phyloP scores from a whole-genome alignment of 106 monocot genomes.

The Dendrobium huoshanense region DNA sequence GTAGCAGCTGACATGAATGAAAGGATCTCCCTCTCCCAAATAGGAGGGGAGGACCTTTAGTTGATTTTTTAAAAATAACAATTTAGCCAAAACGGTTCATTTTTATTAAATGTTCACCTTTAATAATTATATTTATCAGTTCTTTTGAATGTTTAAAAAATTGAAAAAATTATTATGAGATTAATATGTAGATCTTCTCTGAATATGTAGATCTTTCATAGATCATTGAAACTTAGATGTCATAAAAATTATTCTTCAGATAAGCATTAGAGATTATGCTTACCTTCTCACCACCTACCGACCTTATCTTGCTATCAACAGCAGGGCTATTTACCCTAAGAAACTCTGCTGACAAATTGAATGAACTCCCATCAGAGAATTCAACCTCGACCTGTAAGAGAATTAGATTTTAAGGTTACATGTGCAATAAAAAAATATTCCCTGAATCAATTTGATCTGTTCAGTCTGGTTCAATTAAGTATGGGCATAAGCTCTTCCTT shows the following conservation, averaged over 20 bases:
- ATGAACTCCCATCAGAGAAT: conserved; percentile 67
- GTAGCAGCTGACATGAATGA: no score
- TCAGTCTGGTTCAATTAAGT: background rate
- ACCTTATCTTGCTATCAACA: conserved; percentile 84
- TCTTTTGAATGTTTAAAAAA: background rate
- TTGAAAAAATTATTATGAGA: background rate
- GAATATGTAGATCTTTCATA: background rate
- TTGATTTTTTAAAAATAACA: no score
- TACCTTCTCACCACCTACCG: conserved; percentile 87
- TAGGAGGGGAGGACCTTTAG: no score
- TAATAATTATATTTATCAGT: no score
- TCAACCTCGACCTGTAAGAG: conserved; percentile 63
- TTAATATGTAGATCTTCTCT: background rate
- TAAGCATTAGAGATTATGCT: background rate
- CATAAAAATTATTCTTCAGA: background rate
- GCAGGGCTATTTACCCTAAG: conserved; percentile 88
- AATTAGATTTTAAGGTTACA: background rate
- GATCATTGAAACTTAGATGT: background rate
- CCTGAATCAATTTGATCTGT: background rate
- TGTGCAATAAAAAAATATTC: background rate
- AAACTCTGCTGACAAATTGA: conserved; percentile 72
- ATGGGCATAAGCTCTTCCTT: background rate
- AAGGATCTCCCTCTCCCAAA: no score
- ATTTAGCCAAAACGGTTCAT: no score
- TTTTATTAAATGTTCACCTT: no score